Conservation (phyloP, 306 rosid species). For the Canavalia ensiformis region DNA sequence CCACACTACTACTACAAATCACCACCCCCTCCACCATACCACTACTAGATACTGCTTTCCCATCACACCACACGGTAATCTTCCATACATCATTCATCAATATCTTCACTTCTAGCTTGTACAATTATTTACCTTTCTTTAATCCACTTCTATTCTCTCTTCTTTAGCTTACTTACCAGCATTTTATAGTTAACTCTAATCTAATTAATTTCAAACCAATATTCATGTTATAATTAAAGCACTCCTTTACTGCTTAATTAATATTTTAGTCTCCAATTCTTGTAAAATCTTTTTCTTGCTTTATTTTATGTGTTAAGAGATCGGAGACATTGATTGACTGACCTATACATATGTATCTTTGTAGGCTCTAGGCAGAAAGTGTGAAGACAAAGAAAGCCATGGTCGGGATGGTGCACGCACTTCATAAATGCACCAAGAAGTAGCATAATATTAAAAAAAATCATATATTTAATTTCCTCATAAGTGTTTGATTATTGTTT, state of each 20-base stretch:
- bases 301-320: not conserved
- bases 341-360: not conserved
- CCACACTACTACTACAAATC: conserved; percentile 49
- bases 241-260: not conserved
- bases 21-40: conserved; percentile 77
- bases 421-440: not conserved
- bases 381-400: conserved; percentile 33
- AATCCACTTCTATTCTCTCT: not conserved
- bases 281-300: not conserved
- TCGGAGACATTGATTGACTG: conserved; percentile 5
- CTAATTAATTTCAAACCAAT: conserved; percentile 4
- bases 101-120: not conserved
- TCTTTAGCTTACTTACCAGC: too few species aligned
- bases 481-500: conserved; percentile 29
- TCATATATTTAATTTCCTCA: not conserved
- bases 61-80: conserved; percentile 43
- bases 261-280: not conserved
- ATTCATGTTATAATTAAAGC: conserved; percentile 3
- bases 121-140: not conserved
- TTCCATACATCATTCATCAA: not conserved
- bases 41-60: conserved; percentile 55
- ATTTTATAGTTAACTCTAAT: not conserved
- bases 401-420: conserved; percentile 8
- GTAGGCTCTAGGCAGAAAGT: conserved; percentile 43
- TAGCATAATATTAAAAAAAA: not conserved